These are phyloP conservation scores for Phaseolus lunatus DNA, from an alignment of 306 rosid genomes.

Conservation along the genomic window DNA sequence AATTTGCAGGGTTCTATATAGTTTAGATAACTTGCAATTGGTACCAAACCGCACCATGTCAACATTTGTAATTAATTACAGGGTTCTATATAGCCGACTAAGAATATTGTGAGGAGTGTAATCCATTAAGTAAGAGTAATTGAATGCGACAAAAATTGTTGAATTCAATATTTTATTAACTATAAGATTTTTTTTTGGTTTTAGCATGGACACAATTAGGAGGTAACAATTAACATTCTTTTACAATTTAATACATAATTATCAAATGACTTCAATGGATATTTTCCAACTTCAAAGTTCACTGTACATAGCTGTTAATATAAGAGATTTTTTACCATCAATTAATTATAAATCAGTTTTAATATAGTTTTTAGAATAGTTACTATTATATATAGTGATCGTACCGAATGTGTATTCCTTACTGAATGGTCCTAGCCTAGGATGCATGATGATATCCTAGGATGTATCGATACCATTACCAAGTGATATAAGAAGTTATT, in stretches of 20 bases:
- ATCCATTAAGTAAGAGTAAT: conserved; percentile 16
- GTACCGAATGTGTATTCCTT: no score
- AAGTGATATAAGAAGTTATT: no score
- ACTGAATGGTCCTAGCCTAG: no score
- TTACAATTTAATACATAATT: neutral
- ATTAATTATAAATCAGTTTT: no score
- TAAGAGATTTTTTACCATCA: no score
- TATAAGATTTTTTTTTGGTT: neutral
- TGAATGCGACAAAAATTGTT: conserved; percentile 20
- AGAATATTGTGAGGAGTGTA: conserved; percentile 1
- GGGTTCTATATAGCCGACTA: conserved; percentile 10
- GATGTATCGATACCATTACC: no score
- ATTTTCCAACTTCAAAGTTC: no score
- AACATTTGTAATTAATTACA: neutral
- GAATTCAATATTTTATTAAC: neutral
- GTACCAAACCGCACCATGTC: neutral
- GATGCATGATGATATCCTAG: no score
- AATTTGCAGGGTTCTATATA: neutral
- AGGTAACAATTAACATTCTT: neutral
- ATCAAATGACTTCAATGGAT: neutral
- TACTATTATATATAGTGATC: no score
- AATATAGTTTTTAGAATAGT: no score
- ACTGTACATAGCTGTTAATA: no score
- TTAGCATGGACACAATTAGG: no score
- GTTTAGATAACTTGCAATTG: conserved; percentile 16